Conservation (phyloP, 352 stramenopile genomes). For the Globisporangium takayamanum region DNA sequence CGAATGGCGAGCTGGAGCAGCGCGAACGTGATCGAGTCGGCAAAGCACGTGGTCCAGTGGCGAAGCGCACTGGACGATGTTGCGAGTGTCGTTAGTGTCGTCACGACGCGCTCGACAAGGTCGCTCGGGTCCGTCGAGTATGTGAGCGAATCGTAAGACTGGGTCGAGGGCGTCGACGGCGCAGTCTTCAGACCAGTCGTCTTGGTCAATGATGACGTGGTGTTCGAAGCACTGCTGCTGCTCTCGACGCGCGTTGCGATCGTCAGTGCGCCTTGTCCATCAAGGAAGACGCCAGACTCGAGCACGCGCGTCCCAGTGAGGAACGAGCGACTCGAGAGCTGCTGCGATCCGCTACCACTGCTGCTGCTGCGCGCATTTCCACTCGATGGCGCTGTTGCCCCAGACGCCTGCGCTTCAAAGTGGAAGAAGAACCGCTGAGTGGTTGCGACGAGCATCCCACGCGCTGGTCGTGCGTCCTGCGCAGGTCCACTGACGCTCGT, state of each 20-base stretch:
- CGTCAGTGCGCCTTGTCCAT: constrained; percentile 17
- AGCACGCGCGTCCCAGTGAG: constrained; percentile 14
- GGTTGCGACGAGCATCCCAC: constrained; percentile 9
- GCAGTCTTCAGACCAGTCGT: background rate
- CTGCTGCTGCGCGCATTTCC: background rate
- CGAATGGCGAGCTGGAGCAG: constrained; percentile 14
- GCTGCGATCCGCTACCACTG: background rate
- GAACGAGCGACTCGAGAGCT: constrained; percentile 26
- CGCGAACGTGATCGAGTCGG: constrained; percentile 17
- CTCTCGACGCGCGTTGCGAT: constrained; percentile 11
- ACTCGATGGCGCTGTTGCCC: background rate
- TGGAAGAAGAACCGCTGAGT: constrained; percentile 39
- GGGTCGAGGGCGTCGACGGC: background rate
- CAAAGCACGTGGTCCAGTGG: constrained; percentile 11
- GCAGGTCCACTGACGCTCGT: constrained; percentile 14
- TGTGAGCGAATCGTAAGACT: no score
- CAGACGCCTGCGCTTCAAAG: constrained; percentile 11
- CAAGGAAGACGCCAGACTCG: constrained; percentile 25
- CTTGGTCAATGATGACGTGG: background rate
- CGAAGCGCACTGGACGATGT: background rate
- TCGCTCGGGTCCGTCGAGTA: background rate
- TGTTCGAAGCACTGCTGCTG: background rate
- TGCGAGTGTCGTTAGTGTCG: background rate
- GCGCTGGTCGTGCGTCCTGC: background rate
- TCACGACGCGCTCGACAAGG: background rate